Percentiles rank a stretch among this genome's conserved stretches.
Conservation (phyloP, 768 basidiomycete genomes). For the Fistulinella prunicolor region DNA sequence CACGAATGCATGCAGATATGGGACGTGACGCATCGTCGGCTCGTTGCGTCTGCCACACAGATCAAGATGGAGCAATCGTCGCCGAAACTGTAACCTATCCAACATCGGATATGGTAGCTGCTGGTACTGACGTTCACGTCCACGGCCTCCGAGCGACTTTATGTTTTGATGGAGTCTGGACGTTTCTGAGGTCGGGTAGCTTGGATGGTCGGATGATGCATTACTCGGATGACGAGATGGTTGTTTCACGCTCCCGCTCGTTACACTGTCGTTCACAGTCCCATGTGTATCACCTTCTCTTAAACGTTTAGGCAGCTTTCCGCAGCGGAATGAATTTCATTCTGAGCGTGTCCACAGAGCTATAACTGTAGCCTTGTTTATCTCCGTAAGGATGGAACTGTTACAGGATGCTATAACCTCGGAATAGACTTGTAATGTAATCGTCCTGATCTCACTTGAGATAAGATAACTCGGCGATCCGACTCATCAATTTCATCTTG, state of each 20-base stretch:
- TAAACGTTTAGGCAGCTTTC: no score
- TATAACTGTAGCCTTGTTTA: background rate
- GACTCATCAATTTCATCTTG: background rate
- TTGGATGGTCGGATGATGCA: background rate
- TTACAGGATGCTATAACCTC: no score
- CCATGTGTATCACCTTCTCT: no score
- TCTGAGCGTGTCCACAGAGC: background rate
- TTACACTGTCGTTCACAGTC: no score
- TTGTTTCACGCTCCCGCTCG: background rate
- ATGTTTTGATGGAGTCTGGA: background rate
- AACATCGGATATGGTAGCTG: background rate
- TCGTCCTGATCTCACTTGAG: conserved; percentile 1
- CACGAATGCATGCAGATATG: conserved; percentile 40
- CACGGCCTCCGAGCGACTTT: background rate
- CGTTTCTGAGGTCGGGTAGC: background rate
- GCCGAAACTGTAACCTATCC: conserved; percentile 16
- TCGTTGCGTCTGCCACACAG: conserved; percentile 44
- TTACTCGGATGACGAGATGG: background rate
- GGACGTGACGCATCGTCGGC: conserved; percentile 36
- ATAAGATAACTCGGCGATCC: conserved; percentile 9
- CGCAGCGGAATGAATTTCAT: no score
- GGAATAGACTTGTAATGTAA: no score
- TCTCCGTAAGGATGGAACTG: no score
- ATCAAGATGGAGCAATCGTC: conserved; percentile 33
- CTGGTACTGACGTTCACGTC: no score